Evolutionary conservation across 257 asterid genomes (phyloP), one percentile per base, ranked within the genome.

Genomic region (Nicotiana undulata): DNA sequence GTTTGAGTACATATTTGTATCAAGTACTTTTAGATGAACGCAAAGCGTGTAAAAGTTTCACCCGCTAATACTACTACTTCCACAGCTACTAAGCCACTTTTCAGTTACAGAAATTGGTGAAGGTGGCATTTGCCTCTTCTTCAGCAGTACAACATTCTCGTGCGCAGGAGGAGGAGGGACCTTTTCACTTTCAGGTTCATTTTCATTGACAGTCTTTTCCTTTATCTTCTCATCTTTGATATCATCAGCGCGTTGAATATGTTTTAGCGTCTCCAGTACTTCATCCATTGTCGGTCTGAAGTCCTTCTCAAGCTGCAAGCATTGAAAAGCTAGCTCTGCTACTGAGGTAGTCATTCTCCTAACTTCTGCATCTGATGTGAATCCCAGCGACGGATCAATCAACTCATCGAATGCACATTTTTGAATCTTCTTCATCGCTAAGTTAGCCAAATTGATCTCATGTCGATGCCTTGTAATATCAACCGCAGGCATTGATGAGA

Each of bases 401-500:
- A 93, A 72, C 80, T 92, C 98, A 31, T 88, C 91, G 16, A 90
- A 90, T n/a, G 87, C 96, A 2, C 93, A 79, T 22, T 83, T 80
- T n/a, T 88, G 93, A 58, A 93, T 90, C 90, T 84, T 86, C 79
- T 84, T 90, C 28, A 91, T 32, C 0, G 98, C 98, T 15, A 90
- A 58, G 82, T 84, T 89, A 15, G 96, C 93, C 80, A 93, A 76
- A 81, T 92, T 92, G 87, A 93, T 92, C 81, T 92, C 97, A n/a
- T 86, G 89, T 31, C 88, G 87, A 18, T 89, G 90, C 86, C 98
- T 88, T 37, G 77, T 89, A 61, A 89, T 87, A 72, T 93, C 97
- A 0, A 93, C 92, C 1, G 98, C 96, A 16, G 92, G 93, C 95
- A 89, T 82, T n/a, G 97, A 93, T 0, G 97, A 93, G 9, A 93